These are phyloP conservation scores for Russula lepida DNA, from an alignment of 768 basidiomycete species.

Conservation along the genomic window DNA sequence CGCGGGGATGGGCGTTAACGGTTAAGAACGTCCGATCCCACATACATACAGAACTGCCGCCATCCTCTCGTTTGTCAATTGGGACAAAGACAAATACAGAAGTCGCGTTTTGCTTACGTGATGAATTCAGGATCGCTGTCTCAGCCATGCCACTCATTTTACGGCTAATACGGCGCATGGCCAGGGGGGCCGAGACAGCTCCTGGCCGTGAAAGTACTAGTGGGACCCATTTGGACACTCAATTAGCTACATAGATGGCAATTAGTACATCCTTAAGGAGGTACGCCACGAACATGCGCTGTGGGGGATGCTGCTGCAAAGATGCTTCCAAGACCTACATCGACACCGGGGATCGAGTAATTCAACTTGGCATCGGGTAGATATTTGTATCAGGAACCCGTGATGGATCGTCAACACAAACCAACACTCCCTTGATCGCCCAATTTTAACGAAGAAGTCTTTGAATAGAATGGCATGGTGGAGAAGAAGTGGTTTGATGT, in stretches of 20 bases:
- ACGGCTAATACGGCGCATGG: not conserved
- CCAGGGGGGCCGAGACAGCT: not conserved
- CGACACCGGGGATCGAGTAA: not conserved
- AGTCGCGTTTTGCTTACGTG: conserved; percentile 16
- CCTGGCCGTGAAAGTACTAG: not conserved
- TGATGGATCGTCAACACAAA: not conserved
- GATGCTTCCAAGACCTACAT: not conserved
- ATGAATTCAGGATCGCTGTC: conserved; percentile 1
- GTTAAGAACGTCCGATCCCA: not conserved
- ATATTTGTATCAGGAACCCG: not conserved
- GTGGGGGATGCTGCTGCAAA: not conserved
- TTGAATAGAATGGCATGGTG: not conserved
- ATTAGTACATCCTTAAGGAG: not conserved
- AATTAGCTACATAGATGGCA: not conserved
- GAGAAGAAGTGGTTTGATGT: not conserved
- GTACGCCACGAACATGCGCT: not conserved
- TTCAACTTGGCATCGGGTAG: not conserved
- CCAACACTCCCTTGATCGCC: not conserved
- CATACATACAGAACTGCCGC: not conserved
- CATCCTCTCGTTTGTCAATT: not conserved
- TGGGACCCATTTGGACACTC: not conserved
- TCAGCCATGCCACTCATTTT: not conserved
- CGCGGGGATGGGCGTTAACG: conserved; percentile 4
- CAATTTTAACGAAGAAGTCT: not conserved
- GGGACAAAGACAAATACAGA: conserved; percentile 5